Percentiles rank a stretch among this genome's conserved stretches.
These are phyloP conservation scores for Cenchrus fungigraminus DNA, from an alignment of 176 grass and related monocot genomes.

Conservation along the genomic window DNA sequence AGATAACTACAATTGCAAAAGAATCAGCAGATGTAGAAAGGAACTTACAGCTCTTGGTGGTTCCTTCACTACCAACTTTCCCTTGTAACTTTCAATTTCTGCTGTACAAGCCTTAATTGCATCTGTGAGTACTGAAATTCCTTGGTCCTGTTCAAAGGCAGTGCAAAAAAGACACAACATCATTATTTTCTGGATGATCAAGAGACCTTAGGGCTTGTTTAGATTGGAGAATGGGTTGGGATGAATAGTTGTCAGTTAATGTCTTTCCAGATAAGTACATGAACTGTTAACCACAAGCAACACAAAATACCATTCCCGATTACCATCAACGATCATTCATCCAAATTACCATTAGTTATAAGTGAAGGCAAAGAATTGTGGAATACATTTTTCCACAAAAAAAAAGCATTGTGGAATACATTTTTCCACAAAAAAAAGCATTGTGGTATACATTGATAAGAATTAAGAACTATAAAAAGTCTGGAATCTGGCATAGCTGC, in stretches of 20 bases:
- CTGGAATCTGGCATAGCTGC: neutral
- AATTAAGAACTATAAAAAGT: neutral
- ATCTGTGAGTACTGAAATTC: constrained; percentile 74
- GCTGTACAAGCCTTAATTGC: constrained; percentile 79
- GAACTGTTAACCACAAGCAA: neutral
- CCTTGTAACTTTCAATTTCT: constrained; percentile 80
- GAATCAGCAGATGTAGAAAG: neutral
- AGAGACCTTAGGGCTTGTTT: neutral
- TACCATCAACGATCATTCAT: neutral
- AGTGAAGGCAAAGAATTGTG: neutral
- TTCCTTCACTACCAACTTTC: constrained; percentile 85
- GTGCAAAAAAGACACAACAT: neutral
- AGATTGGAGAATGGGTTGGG: too few relatives aligned
- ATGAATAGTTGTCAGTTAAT: neutral
- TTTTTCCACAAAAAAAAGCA: too few relatives aligned
- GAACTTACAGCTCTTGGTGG: constrained; percentile 92
- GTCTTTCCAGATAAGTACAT: neutral
- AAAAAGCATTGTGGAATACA: too few relatives aligned
- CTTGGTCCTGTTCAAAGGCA: constrained; percentile 64
- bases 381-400: neutral
- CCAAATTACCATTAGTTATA: neutral
- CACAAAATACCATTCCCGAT: neutral
- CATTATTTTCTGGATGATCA: neutral
- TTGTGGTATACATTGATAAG: neutral
- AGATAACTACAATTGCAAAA: neutral